Evolutionary conservation across 371 early-diverging fungal species (phyloP).

Genomic region (Chytridiales sp.): DNA sequence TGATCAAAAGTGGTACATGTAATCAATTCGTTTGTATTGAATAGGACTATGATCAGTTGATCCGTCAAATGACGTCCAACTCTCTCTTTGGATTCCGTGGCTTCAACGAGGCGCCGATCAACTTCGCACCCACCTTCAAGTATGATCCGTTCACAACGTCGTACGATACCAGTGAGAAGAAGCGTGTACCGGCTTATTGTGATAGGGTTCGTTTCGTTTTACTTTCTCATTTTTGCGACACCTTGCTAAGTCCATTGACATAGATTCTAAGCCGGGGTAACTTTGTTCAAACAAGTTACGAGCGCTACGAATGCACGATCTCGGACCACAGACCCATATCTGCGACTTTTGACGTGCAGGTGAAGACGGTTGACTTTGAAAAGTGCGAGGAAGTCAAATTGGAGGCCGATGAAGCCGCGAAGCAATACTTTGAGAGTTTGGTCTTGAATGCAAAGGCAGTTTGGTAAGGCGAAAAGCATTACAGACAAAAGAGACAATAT

Average conservation of each 20-base stretch:
- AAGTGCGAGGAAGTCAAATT: constrained; percentile 12
- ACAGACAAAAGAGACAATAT: too few relatives aligned
- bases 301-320: constrained; percentile 61
- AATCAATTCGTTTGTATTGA: not conserved
- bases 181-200: constrained; percentile 81
- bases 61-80: constrained; percentile 47
- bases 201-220: constrained; percentile 56
- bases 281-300: constrained; percentile 27
- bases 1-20: not conserved
- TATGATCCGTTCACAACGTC: constrained; percentile 66
- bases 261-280: constrained; percentile 36
- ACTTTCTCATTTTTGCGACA: not conserved
- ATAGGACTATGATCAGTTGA: constrained; percentile 66
- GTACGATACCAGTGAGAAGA: constrained; percentile 80
- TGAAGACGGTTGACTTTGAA: constrained; percentile 54
- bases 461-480: too few relatives aligned
- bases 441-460: too few relatives aligned
- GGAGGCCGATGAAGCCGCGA: constrained; percentile 1
- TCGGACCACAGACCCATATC: constrained; percentile 85
- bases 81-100: constrained; percentile 58
- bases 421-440: not conserved
- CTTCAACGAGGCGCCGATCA: constrained; percentile 65
- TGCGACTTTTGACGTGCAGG: constrained; percentile 56
- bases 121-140: constrained; percentile 85
- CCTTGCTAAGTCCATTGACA: not conserved